These are phyloP conservation scores for Drechslera avenae DNA, from an alignment of 2,329 filamentous ascomycete genomes.

Conservation along the genomic window DNA sequence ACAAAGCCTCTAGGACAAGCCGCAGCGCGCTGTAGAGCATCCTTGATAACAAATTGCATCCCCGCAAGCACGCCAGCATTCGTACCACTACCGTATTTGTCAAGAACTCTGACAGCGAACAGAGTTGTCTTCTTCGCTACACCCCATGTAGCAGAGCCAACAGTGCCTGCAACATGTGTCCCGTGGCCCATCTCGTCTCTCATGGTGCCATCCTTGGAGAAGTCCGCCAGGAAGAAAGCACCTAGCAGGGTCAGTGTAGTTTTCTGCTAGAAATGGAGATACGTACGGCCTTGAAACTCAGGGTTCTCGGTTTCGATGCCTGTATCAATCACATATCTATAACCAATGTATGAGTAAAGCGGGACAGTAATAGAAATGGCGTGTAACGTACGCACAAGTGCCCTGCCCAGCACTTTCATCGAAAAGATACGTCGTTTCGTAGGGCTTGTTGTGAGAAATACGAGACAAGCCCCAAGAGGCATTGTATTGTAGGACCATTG, in stretches of 20 bases:
- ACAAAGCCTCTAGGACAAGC: constrained; percentile 39
- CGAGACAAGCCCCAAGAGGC: constrained; percentile 50
- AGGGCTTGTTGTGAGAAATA: constrained; percentile 43
- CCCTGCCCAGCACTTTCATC: constrained; percentile 45
- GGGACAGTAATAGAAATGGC: neutral
- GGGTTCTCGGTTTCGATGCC: constrained; percentile 62
- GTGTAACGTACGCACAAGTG: constrained; percentile 49
- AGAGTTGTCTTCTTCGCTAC: constrained; percentile 45
- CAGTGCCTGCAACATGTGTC: constrained; percentile 45
- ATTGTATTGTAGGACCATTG: constrained; percentile 40
- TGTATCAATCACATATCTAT: constrained; percentile 65
- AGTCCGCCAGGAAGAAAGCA: constrained; percentile 35
- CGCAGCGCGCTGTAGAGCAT: constrained; percentile 11
- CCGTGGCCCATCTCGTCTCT: constrained; percentile 42
- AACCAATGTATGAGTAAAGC: neutral
- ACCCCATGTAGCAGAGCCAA: constrained; percentile 39
- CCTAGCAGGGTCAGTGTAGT: constrained; percentile 16
- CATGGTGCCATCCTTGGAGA: constrained; percentile 27
- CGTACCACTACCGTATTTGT: constrained; percentile 30
- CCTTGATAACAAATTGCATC: constrained; percentile 28
- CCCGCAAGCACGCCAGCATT: constrained; percentile 34
- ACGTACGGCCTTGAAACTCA: constrained; percentile 45
- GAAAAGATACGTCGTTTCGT: constrained; percentile 43
- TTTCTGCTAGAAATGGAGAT: neutral
- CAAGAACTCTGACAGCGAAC: constrained; percentile 46